Percentiles rank a stretch among this genome's conserved stretches.
Evolutionary conservation across 2,329 filamentous ascomycete species (phyloP).

Genomic region (Sporothrix schenckii): DNA sequence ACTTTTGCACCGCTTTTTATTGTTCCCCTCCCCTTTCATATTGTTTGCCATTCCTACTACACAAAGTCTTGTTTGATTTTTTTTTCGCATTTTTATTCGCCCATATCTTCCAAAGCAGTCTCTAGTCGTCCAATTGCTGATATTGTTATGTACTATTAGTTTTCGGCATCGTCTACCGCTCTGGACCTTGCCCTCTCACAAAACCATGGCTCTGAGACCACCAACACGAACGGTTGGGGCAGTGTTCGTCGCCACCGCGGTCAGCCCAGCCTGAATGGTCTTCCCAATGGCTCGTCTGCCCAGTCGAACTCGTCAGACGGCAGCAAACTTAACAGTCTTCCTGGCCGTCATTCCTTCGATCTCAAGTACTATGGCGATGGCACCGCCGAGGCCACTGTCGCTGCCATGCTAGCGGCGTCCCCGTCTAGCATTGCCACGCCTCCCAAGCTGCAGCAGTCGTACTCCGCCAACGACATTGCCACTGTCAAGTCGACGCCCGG

Average conservation of each 20-base stretch:
- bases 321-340: constrained; percentile 52
- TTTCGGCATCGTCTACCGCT: constrained; percentile 79
- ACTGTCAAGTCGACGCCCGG: constrained; percentile 73
- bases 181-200: constrained; percentile 76
- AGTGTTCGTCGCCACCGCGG: constrained; percentile 70
- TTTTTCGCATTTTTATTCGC: neutral
- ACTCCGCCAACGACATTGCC: constrained; percentile 85
- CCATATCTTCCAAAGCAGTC: constrained; percentile 17
- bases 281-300: constrained; percentile 45
- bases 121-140: neutral
- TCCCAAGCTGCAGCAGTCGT: constrained; percentile 81
- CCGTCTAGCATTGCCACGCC: constrained; percentile 62
- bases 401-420: constrained; percentile 51
- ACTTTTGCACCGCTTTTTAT: constrained; percentile 19
- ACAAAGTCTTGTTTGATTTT: neutral
- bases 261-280: constrained; percentile 59
- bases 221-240: constrained; percentile 58
- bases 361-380: constrained; percentile 56
- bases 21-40: neutral
- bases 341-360: constrained; percentile 63
- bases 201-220: constrained; percentile 63
- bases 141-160: constrained; percentile 48
- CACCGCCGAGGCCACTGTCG: constrained; percentile 47
- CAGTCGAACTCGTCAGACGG: constrained; percentile 50
- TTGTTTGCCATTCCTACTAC: constrained; percentile 1